A percentile compares a stretch with the other conserved stretches of the same genome.
Evolutionary conservation across 1,139 yeast genomes (phyloP).

Genomic region (Geotrichum fermentans): DNA sequence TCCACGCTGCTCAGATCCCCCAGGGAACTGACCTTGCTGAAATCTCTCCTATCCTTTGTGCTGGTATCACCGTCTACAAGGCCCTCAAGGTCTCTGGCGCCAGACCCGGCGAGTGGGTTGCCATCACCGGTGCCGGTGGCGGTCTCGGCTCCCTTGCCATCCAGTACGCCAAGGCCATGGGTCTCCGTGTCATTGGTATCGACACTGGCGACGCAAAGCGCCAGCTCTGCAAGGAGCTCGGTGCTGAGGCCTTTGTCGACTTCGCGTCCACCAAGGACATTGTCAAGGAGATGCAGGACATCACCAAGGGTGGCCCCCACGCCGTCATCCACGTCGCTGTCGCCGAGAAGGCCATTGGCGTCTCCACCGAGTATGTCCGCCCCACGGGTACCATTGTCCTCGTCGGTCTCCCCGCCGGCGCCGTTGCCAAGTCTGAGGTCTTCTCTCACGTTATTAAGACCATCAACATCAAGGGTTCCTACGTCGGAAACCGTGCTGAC

Average conservation of each 20-base stretch:
- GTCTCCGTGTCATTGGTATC: constrained; percentile 69
- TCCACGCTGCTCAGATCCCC: constrained; percentile 78
- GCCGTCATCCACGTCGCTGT: constrained; percentile 79
- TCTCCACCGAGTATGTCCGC: constrained; percentile 66
- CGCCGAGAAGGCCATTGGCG: constrained; percentile 65
- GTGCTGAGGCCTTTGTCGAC: constrained; percentile 70
- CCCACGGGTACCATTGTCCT: too few species aligned
- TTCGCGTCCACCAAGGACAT: constrained; percentile 48
- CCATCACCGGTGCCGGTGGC: constrained; percentile 79
- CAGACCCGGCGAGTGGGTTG: constrained; percentile 72
- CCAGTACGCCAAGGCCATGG: constrained; percentile 81
- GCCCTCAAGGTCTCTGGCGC: constrained; percentile 67
- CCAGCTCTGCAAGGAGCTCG: too few species aligned
- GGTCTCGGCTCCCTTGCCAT: constrained; percentile 79
- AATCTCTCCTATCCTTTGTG: too few species aligned
- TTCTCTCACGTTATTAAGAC: constrained; percentile 66
- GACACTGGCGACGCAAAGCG: too few species aligned
- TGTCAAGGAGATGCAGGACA: constrained; percentile 47
- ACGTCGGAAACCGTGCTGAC: too few species aligned
- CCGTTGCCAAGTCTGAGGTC: constrained; percentile 53
- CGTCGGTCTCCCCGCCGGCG: constrained; percentile 76
- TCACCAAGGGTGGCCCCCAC: too few species aligned
- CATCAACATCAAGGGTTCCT: constrained; percentile 62
- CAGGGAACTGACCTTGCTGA: constrained; percentile 64
- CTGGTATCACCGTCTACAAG: too few species aligned